Evolutionary conservation across 495 filamentous ascomycete genomes (phyloP).

Genomic region (Neurospora cerealis): DNA sequence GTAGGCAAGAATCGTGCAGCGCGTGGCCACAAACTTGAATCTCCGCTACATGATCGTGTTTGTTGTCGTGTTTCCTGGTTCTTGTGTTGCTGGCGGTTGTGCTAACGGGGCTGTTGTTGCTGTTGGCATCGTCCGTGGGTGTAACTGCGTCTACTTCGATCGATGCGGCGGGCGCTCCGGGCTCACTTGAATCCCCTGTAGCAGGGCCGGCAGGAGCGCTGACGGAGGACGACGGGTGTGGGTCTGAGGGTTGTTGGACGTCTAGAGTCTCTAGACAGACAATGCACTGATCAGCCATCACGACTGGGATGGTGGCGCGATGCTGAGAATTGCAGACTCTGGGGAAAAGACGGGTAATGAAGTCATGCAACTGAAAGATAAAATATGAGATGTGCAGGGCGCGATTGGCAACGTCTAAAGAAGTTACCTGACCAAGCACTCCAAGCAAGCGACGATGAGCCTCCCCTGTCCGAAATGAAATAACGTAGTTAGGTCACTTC

Average conservation of each 20-base stretch:
- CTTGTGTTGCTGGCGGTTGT: conserved; percentile 22
- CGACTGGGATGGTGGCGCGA: conserved; percentile 9
- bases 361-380: conserved; percentile 24
- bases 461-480: not conserved
- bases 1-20: conserved; percentile 82
- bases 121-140: conserved; percentile 7
- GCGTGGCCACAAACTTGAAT: conserved; percentile 71
- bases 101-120: conserved; percentile 23
- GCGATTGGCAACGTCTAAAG: not conserved
- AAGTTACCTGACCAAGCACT: not conserved
- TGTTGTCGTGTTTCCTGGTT: conserved; percentile 35
- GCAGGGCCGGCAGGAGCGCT: not conserved
- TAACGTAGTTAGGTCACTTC: not conserved
- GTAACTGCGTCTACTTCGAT: not conserved
- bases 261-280: conserved; percentile 90
- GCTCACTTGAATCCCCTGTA: not conserved
- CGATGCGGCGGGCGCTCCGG: conserved; percentile 5
- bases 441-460: not conserved
- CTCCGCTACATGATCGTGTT: conserved; percentile 33
- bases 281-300: conserved; percentile 90
- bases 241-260: conserved; percentile 20
- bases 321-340: not conserved
- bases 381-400: not conserved
- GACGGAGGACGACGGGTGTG: conserved; percentile 6
- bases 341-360: conserved; percentile 8